Evolutionary conservation across 139 green algal genomes (phyloP), one percentile per base, ranked within the genome.

Genomic region (Chara braunii): DNA sequence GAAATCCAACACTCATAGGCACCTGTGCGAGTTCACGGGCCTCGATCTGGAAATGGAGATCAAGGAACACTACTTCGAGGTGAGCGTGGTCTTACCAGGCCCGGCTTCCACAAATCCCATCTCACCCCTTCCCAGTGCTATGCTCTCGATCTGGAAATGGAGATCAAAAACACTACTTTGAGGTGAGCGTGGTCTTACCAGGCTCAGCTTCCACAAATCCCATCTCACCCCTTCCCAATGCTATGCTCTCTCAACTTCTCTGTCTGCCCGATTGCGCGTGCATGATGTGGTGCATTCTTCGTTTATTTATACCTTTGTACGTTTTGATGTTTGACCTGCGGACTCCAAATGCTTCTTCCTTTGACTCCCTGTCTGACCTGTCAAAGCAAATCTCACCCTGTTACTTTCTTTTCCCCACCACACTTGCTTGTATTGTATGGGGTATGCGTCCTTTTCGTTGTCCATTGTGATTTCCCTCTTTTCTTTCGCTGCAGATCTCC

Each of bases 141-240:
- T n/a, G 91, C 92, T 2, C 84, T 99, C 53, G 93, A 99, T 72
- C 83, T 99, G 44, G 93, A 99, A 79, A 97, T 99, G 93, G 71
- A 80, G 29, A 96, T 99, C 71, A 68, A 90, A 89, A 99, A 79
- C 87, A 94, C 68, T 99, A 97, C 82, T 85, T 85, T 33, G 93
- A 99, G 81, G 67, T 76, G 12, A 7, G 48, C 48, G 18, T 14
- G 40, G 40, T 26, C n/a, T n/a, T n/a, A 18, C 18, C 40, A 48
- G 18, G 40, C 18, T n/a, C 18, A 18, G 40, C 18, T n/a, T 32
- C 40, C 40, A 48, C 3, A 87, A 85, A 81, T 97, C 93, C 3
- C 93, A 99, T 83, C 87, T 92, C 22, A 92, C 97, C 83, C 70
- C 97, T 84, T 96, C 87, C 66, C 92, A 99, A 84, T 99, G 97